phyloP scores from a whole-genome alignment of 83 land plant genomes.

The Picea abies region DNA sequence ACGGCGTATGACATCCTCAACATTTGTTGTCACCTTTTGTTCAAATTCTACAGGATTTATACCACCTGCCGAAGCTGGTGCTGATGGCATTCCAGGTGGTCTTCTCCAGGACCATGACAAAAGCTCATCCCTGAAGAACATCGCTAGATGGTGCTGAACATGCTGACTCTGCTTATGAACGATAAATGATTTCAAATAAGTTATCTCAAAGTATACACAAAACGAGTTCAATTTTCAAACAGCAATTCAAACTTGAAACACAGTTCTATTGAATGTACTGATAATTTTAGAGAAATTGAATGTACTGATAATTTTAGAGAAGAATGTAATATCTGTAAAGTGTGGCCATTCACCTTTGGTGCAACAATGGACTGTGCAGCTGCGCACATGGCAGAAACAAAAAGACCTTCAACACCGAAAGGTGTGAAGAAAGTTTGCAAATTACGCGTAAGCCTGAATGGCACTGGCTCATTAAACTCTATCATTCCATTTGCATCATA shows the following conservation, averaged over 20 bases:
- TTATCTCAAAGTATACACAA: neutral
- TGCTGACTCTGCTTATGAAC: slow-evolving; percentile 83
- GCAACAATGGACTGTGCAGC: slow-evolving; percentile 96
- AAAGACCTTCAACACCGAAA: slow-evolving; percentile 98
- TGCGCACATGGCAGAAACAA: slow-evolving; percentile 98
- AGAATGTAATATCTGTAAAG: neutral
- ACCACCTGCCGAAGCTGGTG: slow-evolving; percentile 59
- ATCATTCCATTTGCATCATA: slow-evolving; percentile 98
- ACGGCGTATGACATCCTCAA: slow-evolving; percentile 84
- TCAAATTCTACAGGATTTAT: slow-evolving; percentile 81
- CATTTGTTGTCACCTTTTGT: slow-evolving; percentile 86
- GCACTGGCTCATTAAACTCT: slow-evolving; percentile 96
- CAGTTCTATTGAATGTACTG: neutral
- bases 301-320: too few species aligned
- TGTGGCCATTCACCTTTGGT: slow-evolving; percentile 60
- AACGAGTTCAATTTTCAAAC: neutral
- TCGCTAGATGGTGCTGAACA: slow-evolving; percentile 90
- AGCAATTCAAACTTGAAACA: neutral
- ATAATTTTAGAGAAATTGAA: too few species aligned
- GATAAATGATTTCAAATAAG: neutral
- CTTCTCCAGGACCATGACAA: slow-evolving; percentile 98
- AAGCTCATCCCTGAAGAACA: slow-evolving; percentile 99
- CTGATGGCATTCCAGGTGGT: slow-evolving; percentile 84
- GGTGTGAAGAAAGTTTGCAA: slow-evolving; percentile 93
- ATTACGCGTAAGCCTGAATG: slow-evolving; percentile 94